Evolutionary conservation across 805 yeast species (phyloP), one percentile per base, ranked within the genome.

Genomic region (Wickerhamia fluorescens): DNA sequence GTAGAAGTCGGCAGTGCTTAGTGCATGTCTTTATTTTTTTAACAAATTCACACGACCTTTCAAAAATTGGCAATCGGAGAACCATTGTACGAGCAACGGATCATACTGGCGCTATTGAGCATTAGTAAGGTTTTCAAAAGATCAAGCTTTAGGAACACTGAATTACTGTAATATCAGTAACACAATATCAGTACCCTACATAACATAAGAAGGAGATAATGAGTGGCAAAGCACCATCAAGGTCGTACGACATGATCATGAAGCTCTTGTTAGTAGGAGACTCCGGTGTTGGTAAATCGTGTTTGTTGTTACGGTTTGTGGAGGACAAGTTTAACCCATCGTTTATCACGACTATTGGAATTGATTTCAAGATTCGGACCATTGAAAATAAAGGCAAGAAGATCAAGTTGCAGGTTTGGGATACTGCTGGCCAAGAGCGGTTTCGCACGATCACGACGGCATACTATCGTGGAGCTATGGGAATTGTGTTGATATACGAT

Each of bases 351-450:
- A 92, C 98, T 27, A 92, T 92, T 49, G 98, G 98, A 31, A 92
- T 92, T 48, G 98, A 92, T 58, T 92, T 92, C 73, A 92, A 92
- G 66, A 89, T 92, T 55, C 81, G 96, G 61, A 88, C 96, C 16
- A 84, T 88, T 44, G 96, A 89, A 46, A 72, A 88, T 41, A 89
- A 89, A 40, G 96, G 95, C 30, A 83, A 84, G 60, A 81, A 81
- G 41, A 83, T 92, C 59, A 92, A 92, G 63, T 72, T 89, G 53
- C 98, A 92, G 58, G 83, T 89, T 24, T 82, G 96, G 96, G 96
- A 87, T 55, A 87, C 96, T 23, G 96, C 96, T 1, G 96, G 96
- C n/a, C 96, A 87, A 62, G 96, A 87, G 56, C 71, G 96, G 50
- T 87, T 87, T 65, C 75, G 95, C 62, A 85, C 95, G 23, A 87